These are phyloP conservation scores for Boletus eberwhitei DNA, from an alignment of 768 basidiomycete genomes.

Conservation along the genomic window DNA sequence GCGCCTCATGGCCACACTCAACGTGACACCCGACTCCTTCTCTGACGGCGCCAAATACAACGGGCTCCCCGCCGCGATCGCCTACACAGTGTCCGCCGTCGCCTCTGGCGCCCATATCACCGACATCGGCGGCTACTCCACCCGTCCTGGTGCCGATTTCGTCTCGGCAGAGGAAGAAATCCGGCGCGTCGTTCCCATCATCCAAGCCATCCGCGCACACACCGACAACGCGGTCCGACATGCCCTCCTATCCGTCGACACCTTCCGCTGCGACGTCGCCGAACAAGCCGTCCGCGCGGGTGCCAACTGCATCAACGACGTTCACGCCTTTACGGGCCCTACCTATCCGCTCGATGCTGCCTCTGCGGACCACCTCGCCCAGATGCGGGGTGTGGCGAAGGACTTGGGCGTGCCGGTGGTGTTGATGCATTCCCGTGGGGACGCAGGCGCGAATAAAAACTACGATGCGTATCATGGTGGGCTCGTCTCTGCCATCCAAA, in stretches of 20 bases:
- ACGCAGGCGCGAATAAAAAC: constrained; percentile 72
- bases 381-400: constrained; percentile 67
- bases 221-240: constrained; percentile 11
- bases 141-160: constrained; percentile 72
- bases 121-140: constrained; percentile 94
- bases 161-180: constrained; percentile 71
- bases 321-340: constrained; percentile 73
- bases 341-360: constrained; percentile 37
- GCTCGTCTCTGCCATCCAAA: constrained; percentile 66
- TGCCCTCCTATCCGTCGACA: constrained; percentile 26
- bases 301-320: constrained; percentile 86
- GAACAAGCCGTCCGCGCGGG: constrained; percentile 64
- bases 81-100: constrained; percentile 49
- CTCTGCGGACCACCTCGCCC: constrained; percentile 40
- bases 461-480: constrained; percentile 46
- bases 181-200: constrained; percentile 66
- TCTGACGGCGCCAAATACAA: constrained; percentile 76
- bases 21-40: constrained; percentile 94
- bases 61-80: constrained; percentile 50
- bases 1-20: constrained; percentile 87
- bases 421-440: constrained; percentile 92
- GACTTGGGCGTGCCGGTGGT: constrained; percentile 73
- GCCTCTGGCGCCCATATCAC: constrained; percentile 68
- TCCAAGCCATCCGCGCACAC: constrained; percentile 51
- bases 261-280: constrained; percentile 25